Evolutionary conservation across 345 rosid species (phyloP).

Genomic region (Citrus inodora): DNA sequence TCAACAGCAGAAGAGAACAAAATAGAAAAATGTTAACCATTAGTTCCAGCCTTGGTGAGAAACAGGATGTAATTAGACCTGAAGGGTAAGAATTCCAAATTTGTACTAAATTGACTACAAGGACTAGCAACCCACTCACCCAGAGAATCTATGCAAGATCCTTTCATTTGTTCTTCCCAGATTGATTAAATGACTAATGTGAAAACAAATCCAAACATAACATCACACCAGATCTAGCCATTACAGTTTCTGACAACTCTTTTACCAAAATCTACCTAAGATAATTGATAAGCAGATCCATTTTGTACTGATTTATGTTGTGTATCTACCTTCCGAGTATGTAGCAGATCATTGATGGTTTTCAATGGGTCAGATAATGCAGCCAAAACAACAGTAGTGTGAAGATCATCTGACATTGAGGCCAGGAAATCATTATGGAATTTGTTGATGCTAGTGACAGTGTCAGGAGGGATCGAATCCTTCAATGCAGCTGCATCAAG

Average conservation of each 20-base stretch:
- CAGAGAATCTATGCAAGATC: not conserved
- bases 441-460: conserved; percentile 34
- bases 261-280: not conserved
- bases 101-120: not conserved
- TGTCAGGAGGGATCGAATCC: conserved; percentile 49
- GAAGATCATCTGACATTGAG: conserved; percentile 96
- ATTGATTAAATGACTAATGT: not conserved
- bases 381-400: conserved; percentile 72
- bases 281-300: not conserved
- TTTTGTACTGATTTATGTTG: not conserved
- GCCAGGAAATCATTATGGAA: conserved; percentile 53
- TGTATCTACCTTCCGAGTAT: conserved; percentile 66
- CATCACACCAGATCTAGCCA: not conserved
- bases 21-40: not conserved
- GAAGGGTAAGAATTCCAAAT: not conserved
- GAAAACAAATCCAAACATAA: not conserved
- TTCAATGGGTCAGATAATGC: conserved; percentile 86
- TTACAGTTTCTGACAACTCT: conserved; percentile 1
- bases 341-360: conserved; percentile 74
- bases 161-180: not conserved
- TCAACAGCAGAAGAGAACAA: not conserved
- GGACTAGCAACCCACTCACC: not conserved
- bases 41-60: not conserved
- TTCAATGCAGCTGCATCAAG: conserved; percentile 27
- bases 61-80: not conserved